Evolutionary conservation across 305 asterid species (phyloP).

Genomic region (Salvia sclarea): DNA sequence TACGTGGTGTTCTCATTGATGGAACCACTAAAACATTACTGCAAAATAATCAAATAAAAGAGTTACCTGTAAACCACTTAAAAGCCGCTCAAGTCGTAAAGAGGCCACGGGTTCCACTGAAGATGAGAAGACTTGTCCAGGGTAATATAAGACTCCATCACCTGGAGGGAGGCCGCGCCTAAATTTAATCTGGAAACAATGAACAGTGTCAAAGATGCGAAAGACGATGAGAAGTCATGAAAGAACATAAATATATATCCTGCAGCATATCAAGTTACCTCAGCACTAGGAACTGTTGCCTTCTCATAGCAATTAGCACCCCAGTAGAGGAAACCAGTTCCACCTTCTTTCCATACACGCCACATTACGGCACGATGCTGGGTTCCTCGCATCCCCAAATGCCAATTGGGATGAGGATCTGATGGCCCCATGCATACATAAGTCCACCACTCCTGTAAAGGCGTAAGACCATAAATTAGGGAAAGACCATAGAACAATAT

Average conservation of each 20-base stretch:
- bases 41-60: constrained; percentile 14
- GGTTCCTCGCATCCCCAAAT: constrained; percentile 97
- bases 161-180: constrained; percentile 99
- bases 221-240: constrained; percentile 6
- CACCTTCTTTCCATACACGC: constrained; percentile 99
- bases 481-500: constrained; percentile 3
- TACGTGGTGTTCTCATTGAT: neutral
- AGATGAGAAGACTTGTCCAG: constrained; percentile 94
- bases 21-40: constrained; percentile 15
- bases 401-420: constrained; percentile 99
- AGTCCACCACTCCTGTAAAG: constrained; percentile 97
- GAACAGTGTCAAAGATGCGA: constrained; percentile 7
- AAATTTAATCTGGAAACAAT: constrained; percentile 67
- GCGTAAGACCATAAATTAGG: constrained; percentile 22
- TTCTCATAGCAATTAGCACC: constrained; percentile 99
- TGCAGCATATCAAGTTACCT: constrained; percentile 50
- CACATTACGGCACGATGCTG: constrained; percentile 99
- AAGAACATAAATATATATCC: constrained; percentile 7
- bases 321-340: constrained; percentile 95
- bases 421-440: constrained; percentile 98
- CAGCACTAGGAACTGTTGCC: constrained; percentile 92
- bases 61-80: constrained; percentile 91
- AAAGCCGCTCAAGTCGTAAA: constrained; percentile 85
- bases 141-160: constrained; percentile 93
- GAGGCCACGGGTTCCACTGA: constrained; percentile 92